Evolutionary conservation across 108 stramenopile species (phyloP).

Genomic region (Nannochloropsis gaditana): DNA sequence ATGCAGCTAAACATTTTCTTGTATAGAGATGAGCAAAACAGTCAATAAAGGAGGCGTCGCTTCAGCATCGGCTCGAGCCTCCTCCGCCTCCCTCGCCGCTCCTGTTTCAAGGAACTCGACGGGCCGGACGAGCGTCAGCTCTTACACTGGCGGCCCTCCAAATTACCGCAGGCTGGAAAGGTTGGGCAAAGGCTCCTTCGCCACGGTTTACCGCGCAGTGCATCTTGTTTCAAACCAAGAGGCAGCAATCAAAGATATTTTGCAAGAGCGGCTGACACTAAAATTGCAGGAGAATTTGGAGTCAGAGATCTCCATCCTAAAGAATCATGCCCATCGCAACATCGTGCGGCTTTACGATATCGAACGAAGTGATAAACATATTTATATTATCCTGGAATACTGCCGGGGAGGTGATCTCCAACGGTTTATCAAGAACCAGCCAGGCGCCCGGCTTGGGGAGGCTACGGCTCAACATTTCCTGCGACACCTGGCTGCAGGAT

Average conservation of each 20-base stretch:
- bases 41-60: no score
- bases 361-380: slow-evolving; percentile 71
- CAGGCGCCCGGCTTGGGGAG: slow-evolving; percentile 67
- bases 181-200: slow-evolving; percentile 52
- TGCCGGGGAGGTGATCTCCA: slow-evolving; percentile 91
- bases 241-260: slow-evolving; percentile 87
- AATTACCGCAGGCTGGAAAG: slow-evolving; percentile 33
- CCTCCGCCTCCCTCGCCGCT: no score
- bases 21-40: no score
- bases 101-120: no score
- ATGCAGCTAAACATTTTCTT: no score
- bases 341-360: slow-evolving; percentile 59
- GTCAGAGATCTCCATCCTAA: slow-evolving; percentile 87
- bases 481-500: slow-evolving; percentile 77
- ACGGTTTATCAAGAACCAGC: slow-evolving; percentile 67
- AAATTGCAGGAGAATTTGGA: slow-evolving; percentile 92
- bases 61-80: no score
- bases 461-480: slow-evolving; percentile 71
- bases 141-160: neutral
- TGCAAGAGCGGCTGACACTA: slow-evolving; percentile 75
- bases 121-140: no score
- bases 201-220: slow-evolving; percentile 69
- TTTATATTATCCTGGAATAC: slow-evolving; percentile 90
- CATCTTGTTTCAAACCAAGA: slow-evolving; percentile 39
- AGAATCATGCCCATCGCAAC: slow-evolving; percentile 78